A percentile compares a stretch with the other conserved stretches of the same genome.
phyloP scores from a whole-genome alignment of 2,329 filamentous ascomycete species.

The Fusarium sp. region DNA sequence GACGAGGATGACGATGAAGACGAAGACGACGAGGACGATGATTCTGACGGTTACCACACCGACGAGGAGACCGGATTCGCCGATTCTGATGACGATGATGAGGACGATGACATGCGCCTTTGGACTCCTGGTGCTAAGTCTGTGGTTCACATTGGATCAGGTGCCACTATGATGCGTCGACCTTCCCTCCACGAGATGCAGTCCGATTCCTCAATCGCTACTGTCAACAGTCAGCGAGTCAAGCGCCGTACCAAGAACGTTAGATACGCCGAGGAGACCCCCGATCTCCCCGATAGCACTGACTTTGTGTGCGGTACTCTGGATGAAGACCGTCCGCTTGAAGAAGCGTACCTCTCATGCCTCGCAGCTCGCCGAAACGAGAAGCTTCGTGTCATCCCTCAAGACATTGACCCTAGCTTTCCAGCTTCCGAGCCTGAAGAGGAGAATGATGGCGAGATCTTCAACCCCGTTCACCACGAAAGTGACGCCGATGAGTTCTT shows the following conservation, averaged over 20 bases:
- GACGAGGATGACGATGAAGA: constrained; percentile 65
- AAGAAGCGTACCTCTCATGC: constrained; percentile 90
- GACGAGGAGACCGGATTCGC: constrained; percentile 77
- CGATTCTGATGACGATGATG: constrained; percentile 74
- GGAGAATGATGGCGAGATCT: constrained; percentile 79
- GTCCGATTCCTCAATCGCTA: constrained; percentile 72
- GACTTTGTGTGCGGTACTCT: constrained; percentile 99
- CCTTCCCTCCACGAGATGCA: constrained; percentile 60
- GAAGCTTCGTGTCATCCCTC: constrained; percentile 86
- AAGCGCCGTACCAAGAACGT: constrained; percentile 49
- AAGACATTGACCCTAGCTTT: constrained; percentile 98
- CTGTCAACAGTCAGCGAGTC: constrained; percentile 55
- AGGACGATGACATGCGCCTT: constrained; percentile 72
- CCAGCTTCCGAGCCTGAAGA: constrained; percentile 93
- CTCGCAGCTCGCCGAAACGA: constrained; percentile 83
- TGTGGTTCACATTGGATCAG: constrained; percentile 53
- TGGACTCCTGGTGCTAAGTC: constrained; percentile 64
- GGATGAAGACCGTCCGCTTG: constrained; percentile 94
- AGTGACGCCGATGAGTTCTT: constrained; percentile 78
- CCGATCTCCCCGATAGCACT: constrained; percentile 93
- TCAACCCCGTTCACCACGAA: constrained; percentile 66
- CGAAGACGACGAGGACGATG: constrained; percentile 66
- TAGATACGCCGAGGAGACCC: constrained; percentile 64
- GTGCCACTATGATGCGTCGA: constrained; percentile 50
- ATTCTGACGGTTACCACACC: constrained; percentile 79